Base-by-base conservation (phyloP, 1,284 basidiomycete species). In the Sporisorium iseilematis-ciliati region DNA sequence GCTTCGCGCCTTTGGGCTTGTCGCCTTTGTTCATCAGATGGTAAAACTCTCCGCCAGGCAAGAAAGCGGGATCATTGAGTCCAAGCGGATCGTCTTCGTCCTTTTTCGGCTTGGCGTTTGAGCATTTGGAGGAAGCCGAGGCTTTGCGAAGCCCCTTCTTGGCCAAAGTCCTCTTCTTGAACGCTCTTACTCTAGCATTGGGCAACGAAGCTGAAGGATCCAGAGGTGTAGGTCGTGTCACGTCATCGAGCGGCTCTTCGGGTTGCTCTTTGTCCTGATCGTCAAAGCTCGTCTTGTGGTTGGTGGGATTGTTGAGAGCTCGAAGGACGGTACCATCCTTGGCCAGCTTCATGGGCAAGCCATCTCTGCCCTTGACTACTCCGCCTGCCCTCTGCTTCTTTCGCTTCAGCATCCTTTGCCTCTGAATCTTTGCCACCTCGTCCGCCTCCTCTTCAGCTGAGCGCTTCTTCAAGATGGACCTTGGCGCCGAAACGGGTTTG, bases 41-140 rank as follows among this genome's bases (percentile, higher is more conserved):
- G 50, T 67, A 76, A 49, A 76, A 76, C 35, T 82, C 81, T 41
- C 81, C 81, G 14, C 81, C 81, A 2, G 74, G 76, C 41, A 77
- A 14, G 45, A 82, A 82, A 7, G 79, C 81, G 1, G 81, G 81
- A 31, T 83, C 81, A 40, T 79, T 68, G 53, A 83, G 72, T 29
- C 80, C 80, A 12, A 83, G 69, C 14, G 81, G 81, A 58, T 83
- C 81, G 63, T 81, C 77, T 45, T 72, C 52, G 42, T 49, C 59
- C 57, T 75, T 75, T n/a, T 69, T 62, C 7, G 42, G 10, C 40
- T 65, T 58, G 3, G 54, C 50, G 16, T 25, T 48, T 0, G 56
- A 43, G 16, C 23, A 49, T 20, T 74, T 62, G 20, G 35, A 20
- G 20, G 62, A 51, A 4, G 60, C 49, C 12, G 35, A 35, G 46